These are phyloP conservation scores for Backusella luteola DNA, from an alignment of 192 early-diverging fungal genomes.

Conservation along the genomic window DNA sequence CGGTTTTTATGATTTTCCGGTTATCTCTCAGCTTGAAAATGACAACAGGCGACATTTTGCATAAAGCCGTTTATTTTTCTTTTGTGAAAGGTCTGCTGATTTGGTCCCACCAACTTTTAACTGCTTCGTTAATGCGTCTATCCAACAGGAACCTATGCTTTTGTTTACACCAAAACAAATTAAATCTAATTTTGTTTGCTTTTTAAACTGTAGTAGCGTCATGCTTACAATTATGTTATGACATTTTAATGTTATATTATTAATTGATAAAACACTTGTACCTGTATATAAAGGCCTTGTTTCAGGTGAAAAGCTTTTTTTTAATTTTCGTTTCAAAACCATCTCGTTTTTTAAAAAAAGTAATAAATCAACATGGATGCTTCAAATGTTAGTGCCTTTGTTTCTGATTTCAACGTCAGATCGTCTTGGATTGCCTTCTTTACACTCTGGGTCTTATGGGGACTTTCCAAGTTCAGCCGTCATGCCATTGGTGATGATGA, in stretches of 20 bases:
- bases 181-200: not conserved
- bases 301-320: not conserved
- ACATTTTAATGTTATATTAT: not conserved
- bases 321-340: not conserved
- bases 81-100: not conserved
- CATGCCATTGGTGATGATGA: constrained; percentile 14
- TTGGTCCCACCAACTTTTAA: not conserved
- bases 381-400: constrained; percentile 6
- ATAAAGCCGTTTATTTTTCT: not conserved
- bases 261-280: not conserved
- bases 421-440: constrained; percentile 34
- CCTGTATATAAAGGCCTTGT: not conserved
- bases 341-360: not conserved
- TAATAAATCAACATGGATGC: not conserved
- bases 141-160: not conserved
- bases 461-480: constrained; percentile 24
- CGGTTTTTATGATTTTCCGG: not conserved
- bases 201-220: not conserved
- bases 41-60: not conserved
- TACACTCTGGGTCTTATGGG: constrained; percentile 31
- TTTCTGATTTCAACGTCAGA: constrained; percentile 4
- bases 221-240: not conserved
- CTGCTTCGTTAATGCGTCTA: not conserved
- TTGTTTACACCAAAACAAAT: not conserved
- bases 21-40: not conserved